Evolutionary conservation across 257 asterid genomes (phyloP).

Genomic region (Lavandula angustifolia): DNA sequence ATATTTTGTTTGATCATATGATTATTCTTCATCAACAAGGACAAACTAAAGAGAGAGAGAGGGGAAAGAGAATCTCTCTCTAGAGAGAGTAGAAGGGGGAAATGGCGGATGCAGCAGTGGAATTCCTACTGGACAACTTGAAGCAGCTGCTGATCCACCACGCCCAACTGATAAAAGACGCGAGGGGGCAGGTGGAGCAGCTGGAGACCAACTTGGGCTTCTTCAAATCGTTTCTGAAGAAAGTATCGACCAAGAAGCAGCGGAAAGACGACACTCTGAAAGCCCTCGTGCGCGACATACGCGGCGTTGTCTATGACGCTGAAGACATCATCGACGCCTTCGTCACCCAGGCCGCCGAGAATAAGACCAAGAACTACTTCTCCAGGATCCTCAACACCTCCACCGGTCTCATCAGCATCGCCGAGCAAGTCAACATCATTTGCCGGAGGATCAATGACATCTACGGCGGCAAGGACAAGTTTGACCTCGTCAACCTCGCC

Average conservation of each 20-base stretch:
- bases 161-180: conserved; percentile 22
- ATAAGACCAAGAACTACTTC: conserved; percentile 25
- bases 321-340: conserved; percentile 38
- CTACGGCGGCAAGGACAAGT: conserved; percentile 19
- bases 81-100: not conserved
- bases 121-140: conserved; percentile 36
- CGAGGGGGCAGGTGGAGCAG: conserved; percentile 18
- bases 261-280: conserved; percentile 2
- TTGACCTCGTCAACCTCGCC: conserved; percentile 14
- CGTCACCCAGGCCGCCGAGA: conserved; percentile 34
- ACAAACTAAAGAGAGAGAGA: no score
- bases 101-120: conserved; percentile 39
- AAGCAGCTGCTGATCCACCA: conserved; percentile 32
- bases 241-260: conserved; percentile 20
- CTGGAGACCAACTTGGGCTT: conserved; percentile 28
- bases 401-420: conserved; percentile 11
- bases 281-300: conserved; percentile 21
- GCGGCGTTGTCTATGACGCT: conserved; percentile 34
- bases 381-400: not conserved
- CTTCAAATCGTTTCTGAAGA: conserved; percentile 37
- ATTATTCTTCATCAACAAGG: no score
- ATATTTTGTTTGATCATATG: no score
- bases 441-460: conserved; percentile 14
- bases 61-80: not conserved
- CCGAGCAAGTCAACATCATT: conserved; percentile 20